Percentiles rank a stretch among this genome's conserved stretches.
These are phyloP conservation scores for Trichoderma koningii DNA, from an alignment of 2,329 filamentous ascomycete species.

Conservation along the genomic window DNA sequence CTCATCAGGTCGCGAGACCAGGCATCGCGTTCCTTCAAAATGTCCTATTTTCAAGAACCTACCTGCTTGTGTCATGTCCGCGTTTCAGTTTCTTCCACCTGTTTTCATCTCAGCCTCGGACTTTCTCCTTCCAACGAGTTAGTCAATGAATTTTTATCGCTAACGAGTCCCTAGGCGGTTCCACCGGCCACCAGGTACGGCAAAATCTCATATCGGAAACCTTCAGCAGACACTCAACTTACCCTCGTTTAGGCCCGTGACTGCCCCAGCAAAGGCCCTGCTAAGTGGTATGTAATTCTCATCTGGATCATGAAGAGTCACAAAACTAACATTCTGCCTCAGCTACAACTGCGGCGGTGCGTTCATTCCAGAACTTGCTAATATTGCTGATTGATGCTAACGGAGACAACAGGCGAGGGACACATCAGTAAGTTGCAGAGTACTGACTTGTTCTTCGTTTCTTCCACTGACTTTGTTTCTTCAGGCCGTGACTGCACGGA, in stretches of 20 bases:
- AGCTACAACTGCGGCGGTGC: constrained; percentile 82
- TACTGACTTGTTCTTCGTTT: neutral
- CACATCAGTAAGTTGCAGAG: constrained; percentile 68
- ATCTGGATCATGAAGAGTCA: neutral
- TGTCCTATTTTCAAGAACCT: neutral
- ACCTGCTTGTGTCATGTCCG: neutral
- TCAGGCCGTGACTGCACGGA: constrained; percentile 86
- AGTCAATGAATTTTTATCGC: neutral
- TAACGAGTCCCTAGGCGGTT: constrained; percentile 59
- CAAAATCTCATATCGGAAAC: constrained; percentile 24
- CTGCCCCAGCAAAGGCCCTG: constrained; percentile 80
- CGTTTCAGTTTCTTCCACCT: neutral
- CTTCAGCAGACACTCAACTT: constrained; percentile 9
- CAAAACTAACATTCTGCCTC: constrained; percentile 32
- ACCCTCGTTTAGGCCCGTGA: constrained; percentile 68
- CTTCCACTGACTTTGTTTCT: constrained; percentile 6
- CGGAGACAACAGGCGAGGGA: constrained; percentile 55
- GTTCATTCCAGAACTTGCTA: constrained; percentile 33
- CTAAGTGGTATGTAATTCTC: constrained; percentile 68
- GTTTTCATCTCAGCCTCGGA: neutral
- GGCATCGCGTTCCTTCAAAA: neutral
- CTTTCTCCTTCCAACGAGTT: neutral
- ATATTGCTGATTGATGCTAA: constrained; percentile 31
- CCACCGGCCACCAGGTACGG: constrained; percentile 73
- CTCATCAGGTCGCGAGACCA: neutral